phyloP scores from a whole-genome alignment of 1,284 basidiomycete genomes.

The Pisolithus thermaeus region DNA sequence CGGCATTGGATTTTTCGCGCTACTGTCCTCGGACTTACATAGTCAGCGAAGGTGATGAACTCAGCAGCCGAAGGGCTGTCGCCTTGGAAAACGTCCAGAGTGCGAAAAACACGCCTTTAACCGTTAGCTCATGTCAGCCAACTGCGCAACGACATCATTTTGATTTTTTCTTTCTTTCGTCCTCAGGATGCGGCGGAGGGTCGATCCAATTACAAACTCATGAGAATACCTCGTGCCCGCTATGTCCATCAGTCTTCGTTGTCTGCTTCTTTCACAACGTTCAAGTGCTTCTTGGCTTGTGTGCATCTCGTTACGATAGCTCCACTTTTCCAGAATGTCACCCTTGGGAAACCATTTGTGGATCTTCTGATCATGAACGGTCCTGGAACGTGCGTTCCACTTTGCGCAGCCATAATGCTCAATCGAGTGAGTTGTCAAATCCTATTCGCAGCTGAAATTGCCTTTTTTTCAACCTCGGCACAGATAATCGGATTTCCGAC shows the following conservation, averaged over 20 bases:
- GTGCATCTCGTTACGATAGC: slow-evolving; percentile 51
- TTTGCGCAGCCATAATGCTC: slow-evolving; percentile 70
- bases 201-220: slow-evolving; percentile 39
- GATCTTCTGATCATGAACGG: slow-evolving; percentile 91
- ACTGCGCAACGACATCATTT: background rate
- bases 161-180: slow-evolving; percentile 7
- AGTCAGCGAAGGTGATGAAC: slow-evolving; percentile 73
- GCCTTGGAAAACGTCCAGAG: slow-evolving; percentile 53
- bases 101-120: slow-evolving; percentile 5
- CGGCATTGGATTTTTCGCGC: slow-evolving; percentile 67
- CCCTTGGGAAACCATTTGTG: slow-evolving; percentile 40
- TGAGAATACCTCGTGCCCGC: slow-evolving; percentile 80
- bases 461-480: background rate
- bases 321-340: slow-evolving; percentile 33
- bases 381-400: slow-evolving; percentile 87
- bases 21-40: slow-evolving; percentile 82
- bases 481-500: slow-evolving; percentile 74
- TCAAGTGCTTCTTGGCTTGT: slow-evolving; percentile 54
- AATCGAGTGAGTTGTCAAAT: slow-evolving; percentile 57
- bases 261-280: slow-evolving; percentile 61
- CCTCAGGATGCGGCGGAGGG: slow-evolving; percentile 9
- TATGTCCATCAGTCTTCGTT: slow-evolving; percentile 74
- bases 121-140: slow-evolving; percentile 14
- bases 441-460: background rate
- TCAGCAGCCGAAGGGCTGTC: slow-evolving; percentile 71